Evolutionary conservation across 2,329 filamentous ascomycete genomes (phyloP).

Genomic region (Penicillium sp.): DNA sequence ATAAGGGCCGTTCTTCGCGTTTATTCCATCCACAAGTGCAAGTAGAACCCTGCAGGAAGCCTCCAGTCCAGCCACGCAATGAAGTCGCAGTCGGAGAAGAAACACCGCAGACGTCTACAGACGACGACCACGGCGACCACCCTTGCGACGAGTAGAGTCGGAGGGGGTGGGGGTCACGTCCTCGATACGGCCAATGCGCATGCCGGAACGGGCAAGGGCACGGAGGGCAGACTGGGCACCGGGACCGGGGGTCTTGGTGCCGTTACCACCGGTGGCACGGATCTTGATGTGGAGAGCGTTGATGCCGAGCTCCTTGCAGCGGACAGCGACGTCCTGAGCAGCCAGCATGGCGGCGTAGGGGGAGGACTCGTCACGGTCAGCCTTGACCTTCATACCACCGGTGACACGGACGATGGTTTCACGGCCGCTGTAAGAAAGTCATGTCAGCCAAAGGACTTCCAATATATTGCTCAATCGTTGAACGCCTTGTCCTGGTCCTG

Average conservation of each 20-base stretch:
- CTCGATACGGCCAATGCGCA: constrained; percentile 99
- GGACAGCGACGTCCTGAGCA: constrained; percentile 93
- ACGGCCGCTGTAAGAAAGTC: constrained; percentile 72
- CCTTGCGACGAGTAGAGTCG: constrained; percentile 99
- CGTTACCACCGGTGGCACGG: constrained; percentile 98
- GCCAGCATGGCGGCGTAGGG: constrained; percentile 99
- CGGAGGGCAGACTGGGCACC: constrained; percentile 99
- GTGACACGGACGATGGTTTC: constrained; percentile 99
- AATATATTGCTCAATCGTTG: constrained; percentile 23
- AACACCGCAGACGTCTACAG: constrained; percentile 66
- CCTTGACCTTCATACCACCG: constrained; percentile 99
- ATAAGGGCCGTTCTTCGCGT: constrained; percentile 55
- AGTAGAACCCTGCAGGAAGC: constrained; percentile 35
- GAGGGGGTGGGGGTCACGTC: constrained; percentile 99
- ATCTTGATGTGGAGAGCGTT: constrained; percentile 99
- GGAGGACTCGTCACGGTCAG: constrained; percentile 99
- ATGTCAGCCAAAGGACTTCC: constrained; percentile 57
- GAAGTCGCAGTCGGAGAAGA: constrained; percentile 29
- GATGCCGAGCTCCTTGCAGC: constrained; percentile 83
- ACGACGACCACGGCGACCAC: constrained; percentile 99
- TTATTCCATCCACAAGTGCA: constrained; percentile 51
- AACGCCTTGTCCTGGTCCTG: background rate
- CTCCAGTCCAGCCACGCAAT: constrained; percentile 36
- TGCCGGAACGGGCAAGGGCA: constrained; percentile 96
- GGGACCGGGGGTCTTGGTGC: constrained; percentile 99